phyloP scores from a whole-genome alignment of 768 basidiomycete species.

The Kockovaella imperatae region DNA sequence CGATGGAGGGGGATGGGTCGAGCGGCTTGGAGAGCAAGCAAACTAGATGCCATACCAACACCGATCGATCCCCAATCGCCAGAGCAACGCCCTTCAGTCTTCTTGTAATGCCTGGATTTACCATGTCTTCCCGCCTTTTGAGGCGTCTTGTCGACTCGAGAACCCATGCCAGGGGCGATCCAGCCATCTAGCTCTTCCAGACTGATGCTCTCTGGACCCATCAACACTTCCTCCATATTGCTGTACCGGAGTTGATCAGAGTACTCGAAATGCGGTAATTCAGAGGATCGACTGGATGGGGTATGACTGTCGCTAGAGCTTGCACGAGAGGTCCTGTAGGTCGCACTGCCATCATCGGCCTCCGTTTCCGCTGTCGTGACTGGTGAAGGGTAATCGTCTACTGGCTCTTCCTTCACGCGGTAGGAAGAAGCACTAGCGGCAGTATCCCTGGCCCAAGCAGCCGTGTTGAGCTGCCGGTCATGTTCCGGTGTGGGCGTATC shows the following conservation, averaged over 20 bases:
- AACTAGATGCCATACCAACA: conserved; percentile 16
- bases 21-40: conserved; percentile 4
- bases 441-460: conserved; percentile 30
- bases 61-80: conserved; percentile 31
- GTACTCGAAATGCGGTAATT: conserved; percentile 23
- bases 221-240: conserved; percentile 26
- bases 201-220: conserved; percentile 34
- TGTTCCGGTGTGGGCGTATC: conserved; percentile 32
- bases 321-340: conserved; percentile 11
- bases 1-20: conserved; percentile 1
- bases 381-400: conserved; percentile 34
- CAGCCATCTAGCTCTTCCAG: conserved; percentile 1
- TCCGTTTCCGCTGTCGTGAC: conserved; percentile 15
- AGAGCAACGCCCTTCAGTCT: conserved; percentile 3
- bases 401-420: conserved; percentile 21
- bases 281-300: conserved; percentile 24
- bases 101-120: conserved; percentile 4
- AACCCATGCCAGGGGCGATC: background rate
- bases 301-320: conserved; percentile 19
- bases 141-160: conserved; percentile 13
- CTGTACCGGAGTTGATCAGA: too few species aligned
- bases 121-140: conserved; percentile 13
- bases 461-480: conserved; percentile 24
- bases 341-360: conserved; percentile 1
- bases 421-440: conserved; percentile 9